Base-by-base conservation (phyloP, 768 basidiomycete genomes). In the Sporobolomyces pararoseus region DNA sequence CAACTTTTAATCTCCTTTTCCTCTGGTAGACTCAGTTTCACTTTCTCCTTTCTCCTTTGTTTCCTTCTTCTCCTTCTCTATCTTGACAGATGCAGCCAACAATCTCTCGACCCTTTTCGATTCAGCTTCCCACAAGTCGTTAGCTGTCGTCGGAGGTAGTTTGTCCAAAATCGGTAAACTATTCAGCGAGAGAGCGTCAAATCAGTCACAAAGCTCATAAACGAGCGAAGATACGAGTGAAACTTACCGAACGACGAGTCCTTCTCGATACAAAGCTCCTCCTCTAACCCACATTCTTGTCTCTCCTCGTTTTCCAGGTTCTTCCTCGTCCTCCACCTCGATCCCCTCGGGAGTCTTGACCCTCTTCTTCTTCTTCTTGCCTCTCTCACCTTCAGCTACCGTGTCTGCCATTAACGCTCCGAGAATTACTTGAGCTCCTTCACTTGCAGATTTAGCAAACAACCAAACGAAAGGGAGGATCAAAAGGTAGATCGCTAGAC, bases 391-490 rank as follows among this genome's bases (percentile, higher is more conserved):
- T 31, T 49, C 51, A 32, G 65, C 65, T 31, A 50, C 29, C 39
- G 59, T 61, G 4, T 62, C 64, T 3, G 42, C 72, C 60, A 69
- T n/a, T 3, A 69, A 29, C 9, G 67, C 67, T 1, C 59, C 67
- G 1, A 73, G 31, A 3, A 70, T 25, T 10, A 57, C 61, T 37
- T 74, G 60, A 27, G 65, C 63, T 1, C 63, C 72, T 39, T 72
- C 68, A 17, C 63, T 62, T 31, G 66, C 62, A 25, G 60, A 62
- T 52, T 74, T 76, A 19, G 58, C 63, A 23, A 75, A 63, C 2
- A 69, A 27, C 71, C 68, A 75, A 17, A 75, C 37, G 25, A 76
- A 52, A 32, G 75, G 73, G 23, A 27, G 53, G 39, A 71, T 7
- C n/a, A 68, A 19, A 47, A 70, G 4, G 54, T 42, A 60, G 25